phyloP scores from a whole-genome alignment of 2,329 filamentous ascomycete genomes.

The Pleomassaria siparia region DNA sequence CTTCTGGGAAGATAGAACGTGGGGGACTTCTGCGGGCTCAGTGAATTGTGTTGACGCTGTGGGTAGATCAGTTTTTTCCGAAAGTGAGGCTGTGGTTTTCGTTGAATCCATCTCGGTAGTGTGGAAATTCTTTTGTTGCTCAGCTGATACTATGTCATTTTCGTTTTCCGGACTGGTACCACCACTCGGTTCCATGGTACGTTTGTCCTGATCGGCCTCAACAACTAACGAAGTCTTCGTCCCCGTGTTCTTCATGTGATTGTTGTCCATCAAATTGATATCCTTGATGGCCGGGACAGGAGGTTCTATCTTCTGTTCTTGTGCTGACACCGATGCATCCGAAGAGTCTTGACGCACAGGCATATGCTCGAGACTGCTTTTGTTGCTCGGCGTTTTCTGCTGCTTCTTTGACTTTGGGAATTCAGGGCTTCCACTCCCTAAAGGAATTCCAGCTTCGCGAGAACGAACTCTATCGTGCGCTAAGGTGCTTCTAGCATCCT shows the following conservation, averaged over 20 bases:
- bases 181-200: background rate
- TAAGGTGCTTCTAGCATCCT: constrained; percentile 40
- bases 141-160: no score
- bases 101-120: no score
- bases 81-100: no score
- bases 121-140: no score
- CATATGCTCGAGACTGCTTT: constrained; percentile 3
- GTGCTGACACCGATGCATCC: background rate
- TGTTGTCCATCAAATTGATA: background rate
- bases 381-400: constrained; percentile 14
- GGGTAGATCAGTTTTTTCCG: no score
- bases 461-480: background rate
- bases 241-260: background rate
- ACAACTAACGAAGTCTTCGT: background rate
- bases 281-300: constrained; percentile 1
- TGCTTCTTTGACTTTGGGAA: constrained; percentile 18
- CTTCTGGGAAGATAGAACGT: background rate
- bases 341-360: background rate
- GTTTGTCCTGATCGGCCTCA: background rate
- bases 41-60: background rate
- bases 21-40: background rate
- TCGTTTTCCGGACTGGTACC: no score
- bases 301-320: background rate
- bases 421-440: constrained; percentile 14
- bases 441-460: background rate